phyloP scores from a whole-genome alignment of 805 yeast species.

The Candida alai region DNA sequence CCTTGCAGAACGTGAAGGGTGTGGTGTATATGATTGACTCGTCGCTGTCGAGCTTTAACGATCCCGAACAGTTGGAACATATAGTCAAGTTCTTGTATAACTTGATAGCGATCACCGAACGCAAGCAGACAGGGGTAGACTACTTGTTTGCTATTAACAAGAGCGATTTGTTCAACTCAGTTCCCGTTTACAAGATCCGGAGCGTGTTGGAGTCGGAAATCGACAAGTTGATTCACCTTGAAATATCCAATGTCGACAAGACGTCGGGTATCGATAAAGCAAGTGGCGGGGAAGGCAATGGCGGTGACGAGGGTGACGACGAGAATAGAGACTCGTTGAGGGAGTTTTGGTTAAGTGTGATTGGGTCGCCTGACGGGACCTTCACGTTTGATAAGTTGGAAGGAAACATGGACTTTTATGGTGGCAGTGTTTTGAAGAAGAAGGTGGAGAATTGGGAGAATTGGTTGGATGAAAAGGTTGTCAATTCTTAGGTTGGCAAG shows the following conservation, averaged over 20 bases:
- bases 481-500: slow-evolving; percentile 48
- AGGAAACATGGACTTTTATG: slow-evolving; percentile 64
- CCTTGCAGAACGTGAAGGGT: slow-evolving; percentile 51
- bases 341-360: slow-evolving; percentile 41
- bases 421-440: slow-evolving; percentile 66
- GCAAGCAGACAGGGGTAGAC: slow-evolving; percentile 64
- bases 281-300: slow-evolving; percentile 31
- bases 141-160: slow-evolving; percentile 80
- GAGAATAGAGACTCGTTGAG: slow-evolving; percentile 39
- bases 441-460: slow-evolving; percentile 60
- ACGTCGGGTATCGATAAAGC: slow-evolving; percentile 42
- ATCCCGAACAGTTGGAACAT: slow-evolving; percentile 23
- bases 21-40: slow-evolving; percentile 78
- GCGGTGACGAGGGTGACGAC: slow-evolving; percentile 31
- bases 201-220: slow-evolving; percentile 62
- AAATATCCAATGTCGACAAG: slow-evolving; percentile 34
- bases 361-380: slow-evolving; percentile 29
- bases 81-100: slow-evolving; percentile 59
- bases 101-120: slow-evolving; percentile 61
- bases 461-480: slow-evolving; percentile 77
- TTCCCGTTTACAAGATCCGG: slow-evolving; percentile 62
- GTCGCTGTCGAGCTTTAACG: slow-evolving; percentile 50
- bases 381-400: slow-evolving; percentile 70
- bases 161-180: slow-evolving; percentile 77
- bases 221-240: slow-evolving; percentile 46